Evolutionary conservation across 352 stramenopile species (phyloP).

Genomic region (Globisporangium paddicum): DNA sequence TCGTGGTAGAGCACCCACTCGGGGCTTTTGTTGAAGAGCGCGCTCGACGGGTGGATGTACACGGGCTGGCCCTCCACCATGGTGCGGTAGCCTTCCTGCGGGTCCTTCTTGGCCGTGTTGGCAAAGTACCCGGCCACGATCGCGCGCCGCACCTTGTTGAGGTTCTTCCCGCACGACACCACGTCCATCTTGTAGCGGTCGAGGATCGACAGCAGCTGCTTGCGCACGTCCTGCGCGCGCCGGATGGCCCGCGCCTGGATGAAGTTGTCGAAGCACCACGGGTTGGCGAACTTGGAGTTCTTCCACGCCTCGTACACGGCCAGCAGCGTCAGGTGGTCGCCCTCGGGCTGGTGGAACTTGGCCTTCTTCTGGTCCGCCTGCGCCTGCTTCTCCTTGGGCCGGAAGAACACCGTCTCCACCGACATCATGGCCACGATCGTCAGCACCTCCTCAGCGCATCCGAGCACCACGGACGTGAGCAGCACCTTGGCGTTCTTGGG

Average conservation of each 20-base stretch:
- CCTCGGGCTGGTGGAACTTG: conserved; percentile 98
- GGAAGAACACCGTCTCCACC: conserved; percentile 98
- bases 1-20: conserved; percentile 99
- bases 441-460: conserved; percentile 98
- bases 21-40: conserved; percentile 98
- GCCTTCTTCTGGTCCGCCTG: conserved; percentile 99
- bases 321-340: conserved; percentile 98
- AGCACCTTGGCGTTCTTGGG: conserved; percentile 99
- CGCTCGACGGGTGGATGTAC: conserved; percentile 98
- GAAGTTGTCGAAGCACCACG: conserved; percentile 99
- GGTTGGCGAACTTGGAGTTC: conserved; percentile 95
- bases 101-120: conserved; percentile 99
- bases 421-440: conserved; percentile 99
- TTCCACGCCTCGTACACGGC: conserved; percentile 99
- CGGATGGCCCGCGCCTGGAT: conserved; percentile 97
- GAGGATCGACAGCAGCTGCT: conserved; percentile 99
- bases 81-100: conserved; percentile 97
- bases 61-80: conserved; percentile 98
- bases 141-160: conserved; percentile 96
- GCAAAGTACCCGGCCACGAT: conserved; percentile 99
- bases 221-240: conserved; percentile 97
- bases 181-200: conserved; percentile 99
- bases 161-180: conserved; percentile 94
- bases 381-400: conserved; percentile 98
- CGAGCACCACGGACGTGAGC: conserved; percentile 96